Percentiles rank a stretch among this genome's conserved stretches.
Evolutionary conservation across 768 basidiomycete genomes (phyloP).

Genomic region (Daedaleopsis sinensis): DNA sequence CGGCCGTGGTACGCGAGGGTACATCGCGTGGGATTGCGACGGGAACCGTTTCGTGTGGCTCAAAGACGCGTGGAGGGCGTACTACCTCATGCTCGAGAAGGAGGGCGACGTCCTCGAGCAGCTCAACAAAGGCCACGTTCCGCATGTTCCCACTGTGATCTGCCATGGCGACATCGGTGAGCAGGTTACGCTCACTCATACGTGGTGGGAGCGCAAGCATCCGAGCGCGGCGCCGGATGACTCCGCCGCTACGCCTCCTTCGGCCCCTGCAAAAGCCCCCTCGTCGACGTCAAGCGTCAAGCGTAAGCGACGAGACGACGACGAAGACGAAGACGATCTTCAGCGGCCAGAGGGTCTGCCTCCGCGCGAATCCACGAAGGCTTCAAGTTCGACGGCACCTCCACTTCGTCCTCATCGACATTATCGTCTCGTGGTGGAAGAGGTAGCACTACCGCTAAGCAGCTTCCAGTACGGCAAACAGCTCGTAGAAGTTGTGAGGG

Average conservation of each 20-base stretch:
- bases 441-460: background rate
- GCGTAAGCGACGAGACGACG: background rate
- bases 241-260: too few relatives aligned
- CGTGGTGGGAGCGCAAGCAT: background rate
- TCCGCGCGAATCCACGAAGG: background rate
- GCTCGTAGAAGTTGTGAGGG: background rate
- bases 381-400: too few relatives aligned
- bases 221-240: background rate
- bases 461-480: background rate
- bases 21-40: slow-evolving; percentile 14
- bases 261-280: background rate
- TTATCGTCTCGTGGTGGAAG: slow-evolving; percentile 7
- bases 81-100: background rate
- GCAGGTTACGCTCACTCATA: background rate
- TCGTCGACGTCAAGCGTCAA: background rate
- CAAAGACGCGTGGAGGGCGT: slow-evolving; percentile 19
- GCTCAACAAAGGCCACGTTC: background rate
- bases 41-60: slow-evolving; percentile 9
- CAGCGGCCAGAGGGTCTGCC: background rate
- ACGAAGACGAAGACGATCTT: background rate
- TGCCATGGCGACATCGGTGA: background rate
- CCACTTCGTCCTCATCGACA: background rate
- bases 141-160: background rate
- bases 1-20: slow-evolving; percentile 15
- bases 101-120: slow-evolving; percentile 4